Conservation (phyloP, 140 eudicot genomes). For the Senecio squalidus region DNA sequence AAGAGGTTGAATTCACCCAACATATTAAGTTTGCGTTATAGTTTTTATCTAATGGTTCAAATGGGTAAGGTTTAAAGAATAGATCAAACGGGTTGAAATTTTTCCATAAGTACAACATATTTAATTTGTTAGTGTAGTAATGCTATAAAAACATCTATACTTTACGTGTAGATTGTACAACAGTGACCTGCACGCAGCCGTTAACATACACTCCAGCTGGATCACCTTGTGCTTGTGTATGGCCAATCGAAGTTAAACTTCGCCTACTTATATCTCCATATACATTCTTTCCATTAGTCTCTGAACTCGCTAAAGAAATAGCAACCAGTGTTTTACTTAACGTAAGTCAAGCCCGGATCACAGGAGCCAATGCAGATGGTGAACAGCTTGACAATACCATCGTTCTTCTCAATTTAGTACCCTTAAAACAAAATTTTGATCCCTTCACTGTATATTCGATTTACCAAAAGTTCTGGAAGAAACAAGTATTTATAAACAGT, state of each 20-base stretch:
- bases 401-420: conserved; percentile 74
- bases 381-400: conserved; percentile 66
- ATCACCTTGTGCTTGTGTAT: conserved; percentile 85
- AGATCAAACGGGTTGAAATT: too few relatives aligned
- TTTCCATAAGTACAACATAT: too few relatives aligned
- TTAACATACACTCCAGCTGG: conserved; percentile 78
- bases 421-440: conserved; percentile 44
- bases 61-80: too few relatives aligned
- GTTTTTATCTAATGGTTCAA: too few relatives aligned
- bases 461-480: conserved; percentile 74
- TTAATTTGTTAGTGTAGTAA: neutral
- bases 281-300: conserved; percentile 74
- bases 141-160: neutral
- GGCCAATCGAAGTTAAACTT: conserved; percentile 73
- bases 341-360: conserved; percentile 77
- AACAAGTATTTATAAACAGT: conserved; percentile 41
- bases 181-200: conserved; percentile 75
- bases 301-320: conserved; percentile 72
- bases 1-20: too few relatives aligned
- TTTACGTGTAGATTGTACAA: conserved; percentile 58
- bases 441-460: conserved; percentile 46
- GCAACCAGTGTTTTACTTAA: conserved; percentile 51
- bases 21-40: too few relatives aligned
- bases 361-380: conserved; percentile 86
- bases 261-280: conserved; percentile 54